Base-by-base conservation (phyloP, 257 asterid genomes). In the Primulina eburnea region DNA sequence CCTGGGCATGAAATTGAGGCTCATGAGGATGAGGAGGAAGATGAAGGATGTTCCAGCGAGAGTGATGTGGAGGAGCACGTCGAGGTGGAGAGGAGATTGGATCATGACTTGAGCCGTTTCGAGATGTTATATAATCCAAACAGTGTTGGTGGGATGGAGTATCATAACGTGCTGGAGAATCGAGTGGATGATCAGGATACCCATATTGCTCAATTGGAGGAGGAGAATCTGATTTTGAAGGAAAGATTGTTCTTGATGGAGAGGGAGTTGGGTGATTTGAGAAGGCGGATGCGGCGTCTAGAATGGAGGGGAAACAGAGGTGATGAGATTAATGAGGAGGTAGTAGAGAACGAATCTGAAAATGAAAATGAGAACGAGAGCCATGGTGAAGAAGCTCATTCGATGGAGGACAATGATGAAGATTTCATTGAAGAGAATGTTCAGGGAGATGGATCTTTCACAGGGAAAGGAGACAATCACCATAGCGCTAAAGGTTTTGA, bases 291-390 rank as follows among this genome's bases (percentile, higher is more conserved):
- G 79, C 68, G 55, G 63, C 20, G 67, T 52, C 66, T 85, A 10
- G 89, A 84, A 64, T 75, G 82, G 75, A 67, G 2, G 61, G 73
- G 67, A 40, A 50, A 50, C 21, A 16, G 8, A 16, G 57, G 57
- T 50, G 21, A 50, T 50, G 57, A 50, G 57, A 16, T 57, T 53
- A 64, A 65, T 4, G 86, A 71, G 74, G 84, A 73, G 63, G 77
- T 76, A 7, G 61, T 69, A 50, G 88, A 76, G 78, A 74, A 78
- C 52, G 80, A 69, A 59, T 85, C 87, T 53, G 92, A 83, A 62
- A 83, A 82, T 70, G 93, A 82, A 32, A 86, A 82, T 21, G 89
- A 77, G 60, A 86, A 82, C 21, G 88, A 77, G 61, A 80, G 86
- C 60, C 82, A 71, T 14, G 87, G 82, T 7, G 94, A 84, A 33